Percentiles rank a stretch among this genome's conserved stretches.
These are phyloP conservation scores for Nigrospora oryzae DNA, from an alignment of 2,329 filamentous ascomycete genomes.

Conservation along the genomic window DNA sequence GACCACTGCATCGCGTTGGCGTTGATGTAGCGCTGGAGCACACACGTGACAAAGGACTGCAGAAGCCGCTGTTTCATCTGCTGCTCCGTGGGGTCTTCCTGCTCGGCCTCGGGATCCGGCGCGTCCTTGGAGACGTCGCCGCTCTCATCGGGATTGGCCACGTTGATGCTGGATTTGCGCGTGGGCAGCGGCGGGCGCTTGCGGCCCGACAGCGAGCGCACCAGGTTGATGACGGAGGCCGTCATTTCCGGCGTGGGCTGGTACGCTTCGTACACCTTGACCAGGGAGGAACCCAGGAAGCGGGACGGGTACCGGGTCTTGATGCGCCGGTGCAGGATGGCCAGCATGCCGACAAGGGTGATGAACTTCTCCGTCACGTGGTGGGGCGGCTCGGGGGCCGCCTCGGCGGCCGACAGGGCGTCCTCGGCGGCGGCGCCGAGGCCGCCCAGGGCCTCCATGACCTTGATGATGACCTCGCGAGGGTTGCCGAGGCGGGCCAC, in stretches of 20 bases:
- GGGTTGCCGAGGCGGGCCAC: slow-evolving; percentile 74
- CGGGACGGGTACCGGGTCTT: slow-evolving; percentile 71
- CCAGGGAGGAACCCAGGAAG: slow-evolving; percentile 69
- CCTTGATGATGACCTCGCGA: slow-evolving; percentile 72
- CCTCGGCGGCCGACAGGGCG: slow-evolving; percentile 21
- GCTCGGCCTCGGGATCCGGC: slow-evolving; percentile 53
- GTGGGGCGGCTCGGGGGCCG: slow-evolving; percentile 10
- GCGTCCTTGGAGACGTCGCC: slow-evolving; percentile 46
- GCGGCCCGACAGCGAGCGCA: slow-evolving; percentile 59
- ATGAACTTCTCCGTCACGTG: slow-evolving; percentile 47
- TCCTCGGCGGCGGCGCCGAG: slow-evolving; percentile 38
- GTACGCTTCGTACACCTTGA: slow-evolving; percentile 62
- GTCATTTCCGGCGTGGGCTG: slow-evolving; percentile 58
- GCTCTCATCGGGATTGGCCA: slow-evolving; percentile 46
- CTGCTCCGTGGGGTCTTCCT: slow-evolving; percentile 45
- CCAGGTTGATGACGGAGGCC: slow-evolving; percentile 59
- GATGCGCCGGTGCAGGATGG: slow-evolving; percentile 65
- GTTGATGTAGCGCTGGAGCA: slow-evolving; percentile 67
- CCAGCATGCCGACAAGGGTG: slow-evolving; percentile 61
- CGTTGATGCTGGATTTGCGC: slow-evolving; percentile 48
- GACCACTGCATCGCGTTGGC: slow-evolving; percentile 53
- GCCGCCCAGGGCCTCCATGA: slow-evolving; percentile 62
- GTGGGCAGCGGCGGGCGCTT: slow-evolving; percentile 56
- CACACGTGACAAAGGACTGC: slow-evolving; percentile 69
- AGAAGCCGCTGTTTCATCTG: slow-evolving; percentile 56